These are phyloP conservation scores for Anisodus acutangulus DNA, from an alignment of 257 asterid species.

Conservation along the genomic window DNA sequence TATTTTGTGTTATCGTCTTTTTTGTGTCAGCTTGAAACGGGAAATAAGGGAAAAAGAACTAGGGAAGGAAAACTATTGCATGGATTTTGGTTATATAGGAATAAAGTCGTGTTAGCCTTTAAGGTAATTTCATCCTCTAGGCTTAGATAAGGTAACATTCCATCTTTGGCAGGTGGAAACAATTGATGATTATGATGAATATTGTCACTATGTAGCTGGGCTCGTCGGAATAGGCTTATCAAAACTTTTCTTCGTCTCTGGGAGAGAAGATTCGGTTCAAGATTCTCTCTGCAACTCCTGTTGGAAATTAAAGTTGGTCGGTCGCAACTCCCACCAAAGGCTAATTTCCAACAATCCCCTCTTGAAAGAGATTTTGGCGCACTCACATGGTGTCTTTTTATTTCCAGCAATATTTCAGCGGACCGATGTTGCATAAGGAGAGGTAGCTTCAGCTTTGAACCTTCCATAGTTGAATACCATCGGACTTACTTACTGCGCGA, in stretches of 20 bases:
- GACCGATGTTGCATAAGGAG: too few relatives aligned
- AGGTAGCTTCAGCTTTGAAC: too few relatives aligned
- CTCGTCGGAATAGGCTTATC: conserved; percentile 92
- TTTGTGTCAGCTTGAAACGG: background rate
- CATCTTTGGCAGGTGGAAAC: conserved; percentile 78
- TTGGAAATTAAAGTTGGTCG: too few relatives aligned
- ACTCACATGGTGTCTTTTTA: too few relatives aligned
- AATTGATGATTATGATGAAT: conserved; percentile 85
- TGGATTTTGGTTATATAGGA: background rate
- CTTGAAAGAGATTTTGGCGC: too few relatives aligned
- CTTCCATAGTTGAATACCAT: too few relatives aligned
- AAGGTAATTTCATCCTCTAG: too few relatives aligned
- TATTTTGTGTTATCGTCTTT: background rate
- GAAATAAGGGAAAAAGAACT: too few relatives aligned
- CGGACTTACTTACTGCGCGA: too few relatives aligned
- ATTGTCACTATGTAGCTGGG: conserved; percentile 97
- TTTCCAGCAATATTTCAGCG: too few relatives aligned
- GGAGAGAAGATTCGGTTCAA: conserved; percentile 73
- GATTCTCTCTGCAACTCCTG: conserved; percentile 77
- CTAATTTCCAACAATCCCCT: too few relatives aligned
- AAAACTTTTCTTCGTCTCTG: conserved; percentile 86
- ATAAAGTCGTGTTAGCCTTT: background rate
- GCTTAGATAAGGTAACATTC: background rate
- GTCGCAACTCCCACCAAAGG: too few relatives aligned
- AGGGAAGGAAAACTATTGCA: background rate